Conservation (phyloP, 306 rosid species). For the Begonia fuchsioides region DNA sequence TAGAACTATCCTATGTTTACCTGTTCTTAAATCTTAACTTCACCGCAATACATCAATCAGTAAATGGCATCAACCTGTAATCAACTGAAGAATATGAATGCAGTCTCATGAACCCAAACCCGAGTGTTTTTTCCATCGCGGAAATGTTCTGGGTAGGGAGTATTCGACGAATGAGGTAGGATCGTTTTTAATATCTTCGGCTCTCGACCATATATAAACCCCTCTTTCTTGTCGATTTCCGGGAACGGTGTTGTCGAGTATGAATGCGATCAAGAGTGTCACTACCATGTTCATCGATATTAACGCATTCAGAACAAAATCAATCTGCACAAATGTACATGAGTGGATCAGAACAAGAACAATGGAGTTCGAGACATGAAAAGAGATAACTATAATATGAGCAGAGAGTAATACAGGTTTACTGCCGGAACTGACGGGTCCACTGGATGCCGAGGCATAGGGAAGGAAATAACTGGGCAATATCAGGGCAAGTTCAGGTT, state of each 20-base stretch:
- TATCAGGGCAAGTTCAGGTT: slow-evolving; percentile 45
- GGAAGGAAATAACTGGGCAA: slow-evolving; percentile 81
- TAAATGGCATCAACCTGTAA: not conserved
- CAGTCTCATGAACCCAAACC: slow-evolving; percentile 19
- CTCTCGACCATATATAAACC: slow-evolving; percentile 50
- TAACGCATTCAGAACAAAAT: slow-evolving; percentile 67
- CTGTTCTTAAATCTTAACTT: no score
- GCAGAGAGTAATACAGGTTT: slow-evolving; percentile 27
- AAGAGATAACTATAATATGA: not conserved
- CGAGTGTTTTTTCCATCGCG: slow-evolving; percentile 35
- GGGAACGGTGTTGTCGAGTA: slow-evolving; percentile 80
- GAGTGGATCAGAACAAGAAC: no score
- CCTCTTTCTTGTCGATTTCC: slow-evolving; percentile 80
- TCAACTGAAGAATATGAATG: not conserved
- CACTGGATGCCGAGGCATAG: slow-evolving; percentile 78
- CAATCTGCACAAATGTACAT: slow-evolving; percentile 40
- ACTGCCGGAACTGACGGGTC: slow-evolving; percentile 56
- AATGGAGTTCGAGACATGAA: no score
- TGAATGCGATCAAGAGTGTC: slow-evolving; percentile 53
- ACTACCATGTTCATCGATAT: slow-evolving; percentile 95
- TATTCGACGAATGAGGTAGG: slow-evolving; percentile 50
- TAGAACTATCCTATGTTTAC: no score
- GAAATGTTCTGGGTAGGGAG: slow-evolving; percentile 43
- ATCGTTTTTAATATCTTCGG: slow-evolving; percentile 44
- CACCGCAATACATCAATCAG: no score